Evolutionary conservation across 2,329 filamentous ascomycete species (phyloP), one percentile per base, ranked within the genome.

Genomic region (Zelopaecilomyces penicillatus): DNA sequence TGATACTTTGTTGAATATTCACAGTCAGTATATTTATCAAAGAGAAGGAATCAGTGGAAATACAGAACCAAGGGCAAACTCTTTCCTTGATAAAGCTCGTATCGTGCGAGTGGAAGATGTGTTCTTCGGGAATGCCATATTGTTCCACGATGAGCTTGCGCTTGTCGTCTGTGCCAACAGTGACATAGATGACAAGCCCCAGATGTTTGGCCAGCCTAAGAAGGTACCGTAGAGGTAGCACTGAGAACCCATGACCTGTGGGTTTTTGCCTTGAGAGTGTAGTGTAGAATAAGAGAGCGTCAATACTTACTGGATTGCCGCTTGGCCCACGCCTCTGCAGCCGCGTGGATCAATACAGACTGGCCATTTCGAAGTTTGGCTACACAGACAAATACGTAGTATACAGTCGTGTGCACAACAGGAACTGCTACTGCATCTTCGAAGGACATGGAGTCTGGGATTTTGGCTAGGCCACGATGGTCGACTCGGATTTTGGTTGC

Each of bases 51-150:
- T 3, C 19, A 2, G 19, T 2, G 19, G 19, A 19, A 19, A 19
- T 19, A 3, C 19, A 19, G 19, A 19, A 19, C 19, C 19, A 19
- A 3, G 19, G 19, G 19, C 2, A 19, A 19, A 19, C 19, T 19
- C 19, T 3, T 3, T 2, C 19, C 5, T 37, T 12, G 34, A 4
- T 3, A 19, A 43, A 65, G 9, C 28, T 6, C 12, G 11, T 4
- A 7, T 12, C 11, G 6, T 33, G 27, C 5, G 27, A 31, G 27
- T 28, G 27, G 12, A 43, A 43, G 32, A 43, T 37, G 9, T 43
- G 33, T 12, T 43, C 34, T 4, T 31, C 11, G 5, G 41, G 41
- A 19, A 43, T 43, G 8, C 28, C 26, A 19, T 37, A 43, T 9
- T 37, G 7, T n/a, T 27, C 7, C 10, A 19, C 11, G 7, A 43